phyloP scores from a whole-genome alignment of 768 basidiomycete genomes.

The Austroboletus eburneus region DNA sequence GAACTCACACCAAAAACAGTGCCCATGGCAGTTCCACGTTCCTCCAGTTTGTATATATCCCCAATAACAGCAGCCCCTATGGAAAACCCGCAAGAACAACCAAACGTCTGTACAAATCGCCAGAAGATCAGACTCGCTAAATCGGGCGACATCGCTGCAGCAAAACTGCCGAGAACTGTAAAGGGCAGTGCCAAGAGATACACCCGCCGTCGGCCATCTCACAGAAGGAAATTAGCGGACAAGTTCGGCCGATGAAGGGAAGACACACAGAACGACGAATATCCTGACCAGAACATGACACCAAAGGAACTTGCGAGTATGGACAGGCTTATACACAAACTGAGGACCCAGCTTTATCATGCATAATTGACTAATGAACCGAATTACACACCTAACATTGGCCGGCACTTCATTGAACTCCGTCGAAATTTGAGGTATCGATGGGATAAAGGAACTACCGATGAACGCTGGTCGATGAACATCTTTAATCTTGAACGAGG shows the following conservation, averaged over 20 bases:
- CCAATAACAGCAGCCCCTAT: constrained; percentile 59
- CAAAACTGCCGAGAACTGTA: constrained; percentile 54
- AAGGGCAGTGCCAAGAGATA: constrained; percentile 60
- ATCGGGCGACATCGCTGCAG: constrained; percentile 48
- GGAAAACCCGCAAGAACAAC: constrained; percentile 52
- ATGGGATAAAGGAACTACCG: constrained; percentile 65
- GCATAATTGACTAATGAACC: neutral
- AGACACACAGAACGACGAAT: constrained; percentile 44
- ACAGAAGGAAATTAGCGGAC: neutral
- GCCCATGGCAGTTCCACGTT: constrained; percentile 57
- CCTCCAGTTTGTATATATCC: constrained; percentile 63
- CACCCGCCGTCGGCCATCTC: constrained; percentile 62
- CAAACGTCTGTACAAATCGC: constrained; percentile 64
- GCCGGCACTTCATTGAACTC: constrained; percentile 57
- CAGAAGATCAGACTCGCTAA: constrained; percentile 47
- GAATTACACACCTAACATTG: constrained; percentile 46
- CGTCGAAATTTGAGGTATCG: constrained; percentile 66
- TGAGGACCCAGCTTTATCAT: constrained; percentile 8
- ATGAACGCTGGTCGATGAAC: constrained; percentile 61
- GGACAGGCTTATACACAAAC: constrained; percentile 50
- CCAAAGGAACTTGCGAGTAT: constrained; percentile 43
- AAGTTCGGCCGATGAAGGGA: neutral
- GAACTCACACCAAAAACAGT: constrained; percentile 49
- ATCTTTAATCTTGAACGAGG: no score
- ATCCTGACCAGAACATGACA: constrained; percentile 49